Percentiles rank a stretch among this genome's conserved stretches.
phyloP scores from a whole-genome alignment of 2,329 filamentous ascomycete genomes.

The Ophiostoma triangulosporum region DNA sequence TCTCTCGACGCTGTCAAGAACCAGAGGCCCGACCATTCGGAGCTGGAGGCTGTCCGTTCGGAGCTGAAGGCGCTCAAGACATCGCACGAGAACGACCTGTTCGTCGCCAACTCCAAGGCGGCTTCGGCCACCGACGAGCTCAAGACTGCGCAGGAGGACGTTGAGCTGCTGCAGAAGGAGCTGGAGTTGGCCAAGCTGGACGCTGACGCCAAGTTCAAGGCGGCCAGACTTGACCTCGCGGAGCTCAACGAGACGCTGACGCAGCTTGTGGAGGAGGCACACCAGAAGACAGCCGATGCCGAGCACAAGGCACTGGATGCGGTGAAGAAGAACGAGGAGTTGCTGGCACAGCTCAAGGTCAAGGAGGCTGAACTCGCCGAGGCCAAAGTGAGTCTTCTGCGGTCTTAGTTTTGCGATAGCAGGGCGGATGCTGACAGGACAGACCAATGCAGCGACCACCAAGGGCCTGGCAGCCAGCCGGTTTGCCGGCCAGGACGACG shows the following conservation, averaged over 20 bases:
- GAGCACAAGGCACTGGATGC: constrained; percentile 41
- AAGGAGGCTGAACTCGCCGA: constrained; percentile 52
- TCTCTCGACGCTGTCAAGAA: constrained; percentile 46
- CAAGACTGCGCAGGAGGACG: constrained; percentile 27
- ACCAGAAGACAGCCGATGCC: constrained; percentile 30
- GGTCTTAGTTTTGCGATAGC: too few species aligned
- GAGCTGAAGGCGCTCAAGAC: constrained; percentile 36
- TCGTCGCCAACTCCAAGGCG: constrained; percentile 23
- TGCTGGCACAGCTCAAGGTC: constrained; percentile 44
- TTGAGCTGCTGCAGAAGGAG: constrained; percentile 37
- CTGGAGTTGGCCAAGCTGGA: constrained; percentile 38
- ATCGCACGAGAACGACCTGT: constrained; percentile 22
- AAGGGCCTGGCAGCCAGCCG: constrained; percentile 42
- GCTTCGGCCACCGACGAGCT: constrained; percentile 26
- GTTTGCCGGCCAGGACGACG: constrained; percentile 28
- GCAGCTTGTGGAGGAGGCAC: constrained; percentile 44
- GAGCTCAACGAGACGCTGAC: constrained; percentile 52
- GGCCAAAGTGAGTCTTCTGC: constrained; percentile 35
- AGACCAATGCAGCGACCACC: constrained; percentile 30
- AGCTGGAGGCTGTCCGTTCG: constrained; percentile 35
- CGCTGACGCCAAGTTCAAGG: constrained; percentile 38
- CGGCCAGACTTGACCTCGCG: constrained; percentile 44
- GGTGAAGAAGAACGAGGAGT: constrained; percentile 38
- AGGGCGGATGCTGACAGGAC: not conserved
- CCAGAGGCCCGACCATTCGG: constrained; percentile 41